A percentile compares a stretch with the other conserved stretches of the same genome.
phyloP scores from a whole-genome alignment of 1,139 yeast genomes.

The Debaryomyces coudertii region DNA sequence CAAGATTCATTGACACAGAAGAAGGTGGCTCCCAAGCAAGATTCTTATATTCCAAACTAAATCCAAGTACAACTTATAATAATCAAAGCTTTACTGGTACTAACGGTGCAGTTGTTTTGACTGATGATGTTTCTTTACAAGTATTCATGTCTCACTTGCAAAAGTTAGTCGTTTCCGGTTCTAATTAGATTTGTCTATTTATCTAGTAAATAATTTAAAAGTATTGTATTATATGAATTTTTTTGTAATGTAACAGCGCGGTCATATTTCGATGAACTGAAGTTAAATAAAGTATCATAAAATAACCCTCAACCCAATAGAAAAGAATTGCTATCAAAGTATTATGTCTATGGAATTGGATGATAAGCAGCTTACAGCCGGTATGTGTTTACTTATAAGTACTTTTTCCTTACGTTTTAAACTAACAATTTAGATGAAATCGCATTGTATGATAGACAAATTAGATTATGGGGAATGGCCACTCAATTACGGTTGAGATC shows the following conservation, averaged over 20 bases:
- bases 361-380: conserved; percentile 16
- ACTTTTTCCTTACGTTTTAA: neutral
- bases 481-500: conserved; percentile 83
- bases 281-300: neutral
- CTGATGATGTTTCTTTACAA: conserved; percentile 93
- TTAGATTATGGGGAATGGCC: conserved; percentile 94
- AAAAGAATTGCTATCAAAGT: neutral
- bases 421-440: conserved; percentile 62
- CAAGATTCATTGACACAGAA: conserved; percentile 94
- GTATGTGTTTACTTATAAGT: conserved; percentile 12
- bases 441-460: conserved; percentile 92
- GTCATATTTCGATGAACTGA: neutral
- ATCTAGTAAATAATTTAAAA: conserved; percentile 9
- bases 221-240: conserved; percentile 5
- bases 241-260: neutral
- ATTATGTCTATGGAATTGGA: conserved; percentile 10
- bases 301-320: neutral
- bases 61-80: conserved; percentile 86
- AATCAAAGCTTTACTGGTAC: conserved; percentile 54
- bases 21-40: conserved; percentile 99
- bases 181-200: conserved; percentile 26
- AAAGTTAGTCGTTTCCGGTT: conserved; percentile 70
- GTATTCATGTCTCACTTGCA: conserved; percentile 90
- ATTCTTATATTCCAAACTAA: conserved; percentile 89
- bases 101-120: conserved; percentile 79